Base-by-base conservation (phyloP, 2,329 filamentous ascomycete species). In the Reticulascus tulasneorum region DNA sequence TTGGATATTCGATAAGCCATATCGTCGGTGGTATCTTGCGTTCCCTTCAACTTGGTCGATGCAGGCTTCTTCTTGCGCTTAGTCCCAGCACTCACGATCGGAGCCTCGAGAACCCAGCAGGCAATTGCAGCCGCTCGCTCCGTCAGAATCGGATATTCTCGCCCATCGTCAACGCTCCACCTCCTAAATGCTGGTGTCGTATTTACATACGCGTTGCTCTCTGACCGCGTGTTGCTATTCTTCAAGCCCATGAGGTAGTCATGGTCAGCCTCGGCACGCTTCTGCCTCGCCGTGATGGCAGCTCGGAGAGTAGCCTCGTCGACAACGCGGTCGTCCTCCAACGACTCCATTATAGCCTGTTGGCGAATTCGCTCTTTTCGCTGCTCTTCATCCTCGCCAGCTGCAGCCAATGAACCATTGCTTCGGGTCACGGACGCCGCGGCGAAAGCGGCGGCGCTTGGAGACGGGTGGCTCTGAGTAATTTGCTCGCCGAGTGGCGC, bases 71-170 rank as follows among this genome's bases (percentile, higher is more conserved):
- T 71, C 43, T 62, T 63, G 48, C 56, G 64, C 16, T 55, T 47
- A n/a, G 52, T 47, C 17, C 58, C 56, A n/a, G 46, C 47, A 16
- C 54, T 46, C n/a, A 62, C 59, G 1, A 55, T 42, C 6, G 75
- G 77, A 1, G 75, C 78, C 39, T 82, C 71, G 31, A 63, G 62
- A 16, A 91, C 74, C 86, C 86, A 93, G 26, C 75, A 63, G 1
- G 79, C 75, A 39, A 91, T 77, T 13, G 76, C 74, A 30, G 78
- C 71, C 1, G 85, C 84, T 16, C 86, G 72, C 45, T 85, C 81
- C 2, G 83, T 86, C 13, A 74, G 69, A 45, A 86, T 79, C 3
- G 78, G 77, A 54, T 84, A 85, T 46, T 87, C 82, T 49, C 77
- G 78, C 1, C 73, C 75, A 41, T 82, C 77, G 34, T 84, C 80